Evolutionary conservation across 1,284 basidiomycete species (phyloP).

Genomic region (Trichosporon sp.): DNA sequence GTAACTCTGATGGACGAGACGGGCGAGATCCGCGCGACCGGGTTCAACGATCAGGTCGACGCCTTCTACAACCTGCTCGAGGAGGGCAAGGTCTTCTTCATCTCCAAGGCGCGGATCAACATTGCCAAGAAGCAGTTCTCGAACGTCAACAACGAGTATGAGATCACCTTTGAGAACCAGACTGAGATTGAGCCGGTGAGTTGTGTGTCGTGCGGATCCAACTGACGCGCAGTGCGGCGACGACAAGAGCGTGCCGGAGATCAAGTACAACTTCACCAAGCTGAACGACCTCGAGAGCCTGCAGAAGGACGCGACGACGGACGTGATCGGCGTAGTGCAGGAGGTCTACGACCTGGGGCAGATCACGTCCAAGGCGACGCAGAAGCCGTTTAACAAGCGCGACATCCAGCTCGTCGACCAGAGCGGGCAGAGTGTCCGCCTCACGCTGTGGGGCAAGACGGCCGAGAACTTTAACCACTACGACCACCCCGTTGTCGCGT

Average conservation of each 20-base stretch:
- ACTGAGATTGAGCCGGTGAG: slow-evolving; percentile 64
- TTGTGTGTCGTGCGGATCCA: neutral
- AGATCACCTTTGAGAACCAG: slow-evolving; percentile 76
- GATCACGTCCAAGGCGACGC: slow-evolving; percentile 66
- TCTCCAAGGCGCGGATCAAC: slow-evolving; percentile 85
- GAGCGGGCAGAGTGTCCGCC: slow-evolving; percentile 68
- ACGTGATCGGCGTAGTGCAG: slow-evolving; percentile 79
- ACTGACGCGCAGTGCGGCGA: slow-evolving; percentile 53
- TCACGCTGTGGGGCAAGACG: slow-evolving; percentile 95
- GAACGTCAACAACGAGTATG: slow-evolving; percentile 87
- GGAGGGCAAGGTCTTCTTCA: slow-evolving; percentile 81
- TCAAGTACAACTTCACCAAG: slow-evolving; percentile 77
- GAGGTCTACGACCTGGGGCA: slow-evolving; percentile 65
- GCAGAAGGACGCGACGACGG: slow-evolving; percentile 62
- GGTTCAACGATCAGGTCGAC: slow-evolving; percentile 83
- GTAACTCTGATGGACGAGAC: slow-evolving; percentile 92
- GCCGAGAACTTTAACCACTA: slow-evolving; percentile 69
- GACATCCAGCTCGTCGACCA: slow-evolving; percentile 84
- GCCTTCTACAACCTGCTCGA: slow-evolving; percentile 75
- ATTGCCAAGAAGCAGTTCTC: slow-evolving; percentile 97
- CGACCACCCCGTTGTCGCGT: slow-evolving; percentile 69
- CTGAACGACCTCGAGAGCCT: slow-evolving; percentile 61
- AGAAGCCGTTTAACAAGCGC: slow-evolving; percentile 70
- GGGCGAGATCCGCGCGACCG: slow-evolving; percentile 87
- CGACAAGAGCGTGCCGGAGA: slow-evolving; percentile 68